Evolutionary conservation across 257 asterid species (phyloP).

Genomic region (Plectranthus barbatus): DNA sequence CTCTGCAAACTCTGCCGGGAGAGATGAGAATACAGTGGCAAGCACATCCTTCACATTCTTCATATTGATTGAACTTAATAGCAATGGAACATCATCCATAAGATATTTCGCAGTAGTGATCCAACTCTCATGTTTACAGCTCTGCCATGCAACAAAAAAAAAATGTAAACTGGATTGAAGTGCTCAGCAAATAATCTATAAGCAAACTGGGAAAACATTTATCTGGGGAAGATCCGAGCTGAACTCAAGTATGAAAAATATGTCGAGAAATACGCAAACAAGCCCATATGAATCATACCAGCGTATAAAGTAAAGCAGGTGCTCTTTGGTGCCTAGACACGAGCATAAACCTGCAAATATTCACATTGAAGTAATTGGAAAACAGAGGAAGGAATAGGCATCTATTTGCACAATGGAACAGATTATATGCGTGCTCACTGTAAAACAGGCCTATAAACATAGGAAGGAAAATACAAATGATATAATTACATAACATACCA

Average conservation of each 20-base stretch:
- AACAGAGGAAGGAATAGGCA: neutral
- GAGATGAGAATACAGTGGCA: constrained; percentile 45
- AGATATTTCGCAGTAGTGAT: constrained; percentile 63
- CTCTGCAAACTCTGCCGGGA: constrained; percentile 73
- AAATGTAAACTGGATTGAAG: constrained; percentile 8
- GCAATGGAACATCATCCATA: constrained; percentile 74
- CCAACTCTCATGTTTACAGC: constrained; percentile 98
- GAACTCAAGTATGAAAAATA: neutral
- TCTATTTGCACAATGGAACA: constrained; percentile 8
- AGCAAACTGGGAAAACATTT: neutral
- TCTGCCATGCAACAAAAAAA: constrained; percentile 40
- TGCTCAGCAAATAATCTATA: neutral
- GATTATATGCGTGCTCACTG: neutral
- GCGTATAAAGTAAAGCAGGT: constrained; percentile 84
- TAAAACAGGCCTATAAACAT: neutral
- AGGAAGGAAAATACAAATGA: neutral
- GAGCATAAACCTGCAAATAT: constrained; percentile 78
- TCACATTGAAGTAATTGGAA: neutral
- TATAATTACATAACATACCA: neutral
- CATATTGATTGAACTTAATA: constrained; percentile 42
- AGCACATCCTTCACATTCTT: constrained; percentile 60
- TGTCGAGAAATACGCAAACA: too few species aligned
- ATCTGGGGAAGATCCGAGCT: neutral
- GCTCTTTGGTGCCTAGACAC: constrained; percentile 79
- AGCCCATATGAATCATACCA: constrained; percentile 39